A percentile compares a stretch with the other conserved stretches of the same genome.
Conservation (phyloP, 2,329 filamentous ascomycete genomes). For the Cladosporium velox region DNA sequence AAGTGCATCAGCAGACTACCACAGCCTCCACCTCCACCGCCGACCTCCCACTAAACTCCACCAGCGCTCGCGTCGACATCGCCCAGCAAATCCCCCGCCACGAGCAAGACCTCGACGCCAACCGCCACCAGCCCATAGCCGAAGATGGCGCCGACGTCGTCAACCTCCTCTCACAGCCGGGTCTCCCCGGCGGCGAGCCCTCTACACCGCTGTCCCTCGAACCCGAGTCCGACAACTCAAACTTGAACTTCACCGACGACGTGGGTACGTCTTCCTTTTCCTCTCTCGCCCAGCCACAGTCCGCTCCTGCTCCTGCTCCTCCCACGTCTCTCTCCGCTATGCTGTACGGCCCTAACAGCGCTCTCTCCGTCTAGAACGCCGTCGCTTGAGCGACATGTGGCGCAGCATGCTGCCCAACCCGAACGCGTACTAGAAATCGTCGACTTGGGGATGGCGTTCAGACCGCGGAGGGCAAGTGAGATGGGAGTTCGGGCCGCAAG, state of each 20-base stretch:
- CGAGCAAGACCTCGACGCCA: slow-evolving; percentile 34
- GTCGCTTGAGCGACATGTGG: slow-evolving; percentile 15
- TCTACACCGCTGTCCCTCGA: slow-evolving; percentile 4
- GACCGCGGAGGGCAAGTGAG: background rate
- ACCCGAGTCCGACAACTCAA: slow-evolving; percentile 6
- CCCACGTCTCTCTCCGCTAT: slow-evolving; percentile 29
- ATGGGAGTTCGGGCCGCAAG: background rate
- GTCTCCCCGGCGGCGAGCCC: slow-evolving; percentile 22
- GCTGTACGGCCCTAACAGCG: slow-evolving; percentile 31
- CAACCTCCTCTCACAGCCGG: slow-evolving; percentile 34
- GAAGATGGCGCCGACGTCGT: slow-evolving; percentile 39
- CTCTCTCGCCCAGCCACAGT: background rate
- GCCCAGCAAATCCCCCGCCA: slow-evolving; percentile 28
- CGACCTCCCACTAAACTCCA: slow-evolving; percentile 32
- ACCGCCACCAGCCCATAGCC: slow-evolving; percentile 27
- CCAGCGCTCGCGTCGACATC: slow-evolving; percentile 28
- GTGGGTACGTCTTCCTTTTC: slow-evolving; percentile 31
- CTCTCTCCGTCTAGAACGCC: slow-evolving; percentile 24
- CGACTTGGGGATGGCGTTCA: background rate
- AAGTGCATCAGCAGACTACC: slow-evolving; percentile 30
- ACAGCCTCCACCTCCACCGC: slow-evolving; percentile 27
- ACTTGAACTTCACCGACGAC: slow-evolving; percentile 27
- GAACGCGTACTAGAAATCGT: background rate
- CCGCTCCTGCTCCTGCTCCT: slow-evolving; percentile 11
- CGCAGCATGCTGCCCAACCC: slow-evolving; percentile 14